phyloP scores from a whole-genome alignment of 768 basidiomycete species.

The Leccinellum albellum region DNA sequence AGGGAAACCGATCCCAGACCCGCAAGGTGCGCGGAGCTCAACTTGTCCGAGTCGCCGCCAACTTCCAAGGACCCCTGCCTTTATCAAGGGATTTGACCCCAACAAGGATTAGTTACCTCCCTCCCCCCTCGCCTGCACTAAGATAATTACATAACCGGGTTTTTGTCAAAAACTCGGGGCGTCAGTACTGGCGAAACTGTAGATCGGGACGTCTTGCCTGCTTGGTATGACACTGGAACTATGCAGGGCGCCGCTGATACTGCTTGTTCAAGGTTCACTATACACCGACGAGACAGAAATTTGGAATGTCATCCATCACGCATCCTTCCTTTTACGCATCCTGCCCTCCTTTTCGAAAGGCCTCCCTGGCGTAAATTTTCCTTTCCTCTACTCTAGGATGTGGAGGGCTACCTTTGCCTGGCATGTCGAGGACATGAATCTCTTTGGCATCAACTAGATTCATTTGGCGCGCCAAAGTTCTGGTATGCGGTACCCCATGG shows the following conservation, averaged over 20 bases:
- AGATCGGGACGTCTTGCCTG: constrained; percentile 82
- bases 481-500: constrained; percentile 97
- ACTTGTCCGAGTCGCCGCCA: constrained; percentile 43
- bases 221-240: constrained; percentile 99
- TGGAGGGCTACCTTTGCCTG: constrained; percentile 98
- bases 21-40: constrained; percentile 44
- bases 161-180: constrained; percentile 83
- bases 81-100: constrained; percentile 71
- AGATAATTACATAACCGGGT: constrained; percentile 82
- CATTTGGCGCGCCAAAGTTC: constrained; percentile 94
- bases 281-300: constrained; percentile 71
- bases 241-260: constrained; percentile 58
- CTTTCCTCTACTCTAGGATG: constrained; percentile 98
- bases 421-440: constrained; percentile 99
- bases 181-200: constrained; percentile 89
- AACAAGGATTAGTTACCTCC: constrained; percentile 75
- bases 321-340: constrained; percentile 80
- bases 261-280: constrained; percentile 48
- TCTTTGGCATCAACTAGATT: constrained; percentile 98
- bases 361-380: constrained; percentile 93
- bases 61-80: constrained; percentile 46
- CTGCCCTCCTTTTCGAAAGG: constrained; percentile 63
- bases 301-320: constrained; percentile 95
- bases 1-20: constrained; percentile 41
- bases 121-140: no score